Percentiles rank a stretch among this genome's conserved stretches.
Evolutionary conservation across 495 filamentous ascomycete species (phyloP).

Genomic region (Cryomyces minteri): DNA sequence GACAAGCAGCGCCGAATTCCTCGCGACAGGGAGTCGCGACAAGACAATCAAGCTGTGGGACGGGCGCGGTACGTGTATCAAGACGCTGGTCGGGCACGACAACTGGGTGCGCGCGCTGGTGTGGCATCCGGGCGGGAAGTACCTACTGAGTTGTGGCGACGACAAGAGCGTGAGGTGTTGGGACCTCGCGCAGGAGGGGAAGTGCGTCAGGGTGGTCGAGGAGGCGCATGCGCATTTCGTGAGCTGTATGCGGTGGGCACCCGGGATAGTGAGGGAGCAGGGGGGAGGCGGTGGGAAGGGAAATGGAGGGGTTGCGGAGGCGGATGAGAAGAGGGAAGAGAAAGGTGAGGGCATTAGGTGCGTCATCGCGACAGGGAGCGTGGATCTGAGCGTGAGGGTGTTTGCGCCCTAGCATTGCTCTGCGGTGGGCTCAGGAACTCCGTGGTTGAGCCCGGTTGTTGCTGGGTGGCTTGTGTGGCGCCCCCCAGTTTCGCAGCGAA

Average conservation of each 20-base stretch:
- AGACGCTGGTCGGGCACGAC: constrained; percentile 78
- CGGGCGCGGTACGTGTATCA: constrained; percentile 65
- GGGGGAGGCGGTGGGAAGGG: constrained; percentile 10
- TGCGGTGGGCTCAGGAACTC: too few relatives aligned
- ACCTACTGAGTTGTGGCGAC: constrained; percentile 67
- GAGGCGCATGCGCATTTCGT: constrained; percentile 80
- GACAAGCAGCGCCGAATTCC: constrained; percentile 65
- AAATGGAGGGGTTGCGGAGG: constrained; percentile 18
- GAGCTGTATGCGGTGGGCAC: constrained; percentile 79
- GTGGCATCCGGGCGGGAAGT: constrained; percentile 91
- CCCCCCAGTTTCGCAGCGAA: too few relatives aligned
- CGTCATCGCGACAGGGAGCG: constrained; percentile 45
- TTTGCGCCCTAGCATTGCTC: constrained; percentile 26
- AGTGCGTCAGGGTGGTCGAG: constrained; percentile 64
- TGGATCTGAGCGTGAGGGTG: constrained; percentile 42
- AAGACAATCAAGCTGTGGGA: constrained; percentile 91
- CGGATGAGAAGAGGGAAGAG: constrained; percentile 25
- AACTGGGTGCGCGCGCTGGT: constrained; percentile 85
- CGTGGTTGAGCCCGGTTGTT: too few relatives aligned
- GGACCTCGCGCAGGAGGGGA: constrained; percentile 83
- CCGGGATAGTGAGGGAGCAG: constrained; percentile 46
- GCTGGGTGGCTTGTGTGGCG: too few relatives aligned
- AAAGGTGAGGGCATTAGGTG: constrained; percentile 31
- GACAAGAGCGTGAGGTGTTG: constrained; percentile 91
- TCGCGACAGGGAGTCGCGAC: constrained; percentile 80